These are phyloP conservation scores for Stylonectria norvegica DNA, from an alignment of 2,329 filamentous ascomycete species.

Conservation along the genomic window DNA sequence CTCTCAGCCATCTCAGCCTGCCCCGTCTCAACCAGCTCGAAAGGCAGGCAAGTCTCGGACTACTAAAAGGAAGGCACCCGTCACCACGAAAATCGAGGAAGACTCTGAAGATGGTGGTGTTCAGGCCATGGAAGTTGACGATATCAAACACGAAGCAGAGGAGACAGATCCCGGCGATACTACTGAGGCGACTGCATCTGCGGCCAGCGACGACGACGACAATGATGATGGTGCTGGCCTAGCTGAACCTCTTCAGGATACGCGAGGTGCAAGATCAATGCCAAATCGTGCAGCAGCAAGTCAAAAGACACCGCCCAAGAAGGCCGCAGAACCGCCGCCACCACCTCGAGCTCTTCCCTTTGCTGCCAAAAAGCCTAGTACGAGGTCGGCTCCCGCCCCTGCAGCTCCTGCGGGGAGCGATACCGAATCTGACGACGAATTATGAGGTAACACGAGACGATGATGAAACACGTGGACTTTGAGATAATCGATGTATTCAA, in stretches of 20 bases:
- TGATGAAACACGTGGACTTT: no score
- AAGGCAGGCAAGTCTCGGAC: conserved; percentile 38
- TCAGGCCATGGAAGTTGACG: conserved; percentile 51
- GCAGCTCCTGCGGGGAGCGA: conserved; percentile 37
- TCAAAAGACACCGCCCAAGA: conserved; percentile 16
- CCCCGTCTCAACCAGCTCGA: conserved; percentile 14
- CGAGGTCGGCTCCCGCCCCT: conserved; percentile 24
- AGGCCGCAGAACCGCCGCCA: conserved; percentile 30
- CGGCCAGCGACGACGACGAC: conserved; percentile 41
- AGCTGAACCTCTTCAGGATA: conserved; percentile 3
- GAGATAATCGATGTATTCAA: conserved; percentile 1
- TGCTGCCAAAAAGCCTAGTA: conserved; percentile 33
- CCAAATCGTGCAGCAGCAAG: conserved; percentile 2
- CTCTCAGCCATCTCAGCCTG: conserved; percentile 25
- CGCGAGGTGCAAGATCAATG: conserved; percentile 1
- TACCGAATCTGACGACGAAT: conserved; percentile 55
- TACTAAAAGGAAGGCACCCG: conserved; percentile 49
- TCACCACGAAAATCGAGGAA: conserved; percentile 37
- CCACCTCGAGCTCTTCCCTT: conserved; percentile 45
- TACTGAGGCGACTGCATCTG: conserved; percentile 40
- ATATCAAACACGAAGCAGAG: conserved; percentile 32
- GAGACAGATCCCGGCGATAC: conserved; percentile 40
- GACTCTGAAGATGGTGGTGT: conserved; percentile 43
- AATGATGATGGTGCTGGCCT: conserved; percentile 25
- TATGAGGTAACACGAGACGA: conserved; percentile 39